Percentiles rank a stretch among this genome's conserved stretches.
These are phyloP conservation scores for Saturnispora sekii DNA, from an alignment of 805 yeast species.

Conservation along the genomic window DNA sequence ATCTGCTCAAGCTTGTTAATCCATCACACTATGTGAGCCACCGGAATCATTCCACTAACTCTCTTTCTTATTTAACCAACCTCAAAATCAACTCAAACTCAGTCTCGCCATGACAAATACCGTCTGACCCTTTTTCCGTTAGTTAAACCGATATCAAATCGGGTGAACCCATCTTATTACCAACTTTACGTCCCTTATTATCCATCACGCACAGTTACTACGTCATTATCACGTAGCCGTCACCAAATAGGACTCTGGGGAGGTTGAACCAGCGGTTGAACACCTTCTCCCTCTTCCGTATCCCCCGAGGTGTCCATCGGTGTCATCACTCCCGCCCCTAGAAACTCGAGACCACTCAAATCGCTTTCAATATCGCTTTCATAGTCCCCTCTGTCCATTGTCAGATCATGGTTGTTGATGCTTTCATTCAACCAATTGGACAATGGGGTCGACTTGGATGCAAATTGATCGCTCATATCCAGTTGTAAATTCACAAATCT, in stretches of 20 bases:
- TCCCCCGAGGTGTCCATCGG: not conserved
- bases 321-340: not conserved
- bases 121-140: too few relatives aligned
- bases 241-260: conserved; percentile 6
- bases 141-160: too few relatives aligned
- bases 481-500: conserved; percentile 69
- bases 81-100: too few relatives aligned
- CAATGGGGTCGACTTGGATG: conserved; percentile 72
- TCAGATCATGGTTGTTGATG: not conserved
- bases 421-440: conserved; percentile 22
- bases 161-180: too few relatives aligned
- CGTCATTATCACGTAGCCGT: not conserved
- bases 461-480: conserved; percentile 71
- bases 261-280: not conserved
- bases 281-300: conserved; percentile 4
- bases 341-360: not conserved
- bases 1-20: too few relatives aligned
- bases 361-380: conserved; percentile 1
- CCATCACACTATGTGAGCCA: too few relatives aligned
- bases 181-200: too few relatives aligned
- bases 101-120: too few relatives aligned
- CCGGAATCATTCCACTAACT: too few relatives aligned
- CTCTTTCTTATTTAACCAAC: too few relatives aligned
- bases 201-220: not conserved
- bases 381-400: not conserved